Conservation (phyloP, 2,329 filamentous ascomycete species). For the Diaporthe helianthi region DNA sequence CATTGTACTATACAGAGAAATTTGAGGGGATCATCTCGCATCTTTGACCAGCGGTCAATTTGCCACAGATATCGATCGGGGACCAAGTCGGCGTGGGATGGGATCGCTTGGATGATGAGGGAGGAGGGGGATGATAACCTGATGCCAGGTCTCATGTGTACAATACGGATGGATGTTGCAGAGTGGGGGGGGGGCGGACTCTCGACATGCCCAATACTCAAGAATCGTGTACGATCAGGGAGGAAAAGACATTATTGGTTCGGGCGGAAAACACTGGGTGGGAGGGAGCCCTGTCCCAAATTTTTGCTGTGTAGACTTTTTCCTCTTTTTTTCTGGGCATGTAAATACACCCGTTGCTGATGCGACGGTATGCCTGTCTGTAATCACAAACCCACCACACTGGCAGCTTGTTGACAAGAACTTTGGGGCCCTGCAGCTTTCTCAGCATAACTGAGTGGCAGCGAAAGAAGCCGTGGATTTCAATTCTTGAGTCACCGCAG, state of each 20-base stretch:
- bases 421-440: too few relatives aligned
- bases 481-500: slow-evolving; percentile 16
- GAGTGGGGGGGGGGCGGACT: background rate
- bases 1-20: slow-evolving; percentile 23
- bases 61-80: background rate
- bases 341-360: slow-evolving; percentile 10
- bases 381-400: slow-evolving; percentile 7
- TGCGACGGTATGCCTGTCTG: slow-evolving; percentile 10
- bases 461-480: background rate
- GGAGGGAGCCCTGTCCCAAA: background rate
- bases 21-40: background rate
- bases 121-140: background rate
- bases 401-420: background rate
- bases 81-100: background rate
- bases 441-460: too few relatives aligned
- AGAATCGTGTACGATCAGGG: background rate
- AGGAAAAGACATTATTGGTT: background rate
- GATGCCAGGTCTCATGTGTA: slow-evolving; percentile 2
- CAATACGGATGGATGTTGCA: slow-evolving; percentile 10
- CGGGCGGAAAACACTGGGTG: background rate
- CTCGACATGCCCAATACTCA: background rate
- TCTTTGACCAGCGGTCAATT: background rate
- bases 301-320: slow-evolving; percentile 13
- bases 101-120: background rate
- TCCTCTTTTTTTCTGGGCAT: background rate